Conservation (phyloP, 169 alveolate genomes). For the Plasmodium gonderi region DNA sequence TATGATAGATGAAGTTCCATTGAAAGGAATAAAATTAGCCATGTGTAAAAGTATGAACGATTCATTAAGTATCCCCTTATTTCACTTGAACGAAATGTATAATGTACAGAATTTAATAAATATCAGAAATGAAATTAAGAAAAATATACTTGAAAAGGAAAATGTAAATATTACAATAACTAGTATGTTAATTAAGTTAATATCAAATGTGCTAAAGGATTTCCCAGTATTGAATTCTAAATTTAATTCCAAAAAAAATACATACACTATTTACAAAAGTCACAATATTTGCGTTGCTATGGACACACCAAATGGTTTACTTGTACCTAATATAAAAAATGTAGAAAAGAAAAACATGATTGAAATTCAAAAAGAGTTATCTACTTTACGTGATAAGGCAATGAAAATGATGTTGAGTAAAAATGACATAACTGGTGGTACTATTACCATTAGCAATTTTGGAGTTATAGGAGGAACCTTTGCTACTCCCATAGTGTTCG, state of each 20-base stretch:
- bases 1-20: slow-evolving; percentile 19
- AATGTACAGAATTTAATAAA: slow-evolving; percentile 27
- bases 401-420: slow-evolving; percentile 81
- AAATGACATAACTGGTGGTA: slow-evolving; percentile 92
- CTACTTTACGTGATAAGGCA: slow-evolving; percentile 88
- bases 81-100: slow-evolving; percentile 50
- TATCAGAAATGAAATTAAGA: slow-evolving; percentile 32
- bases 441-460: slow-evolving; percentile 92
- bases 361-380: slow-evolving; percentile 91
- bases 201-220: slow-evolving; percentile 89
- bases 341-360: slow-evolving; percentile 89
- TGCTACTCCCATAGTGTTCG: slow-evolving; percentile 92
- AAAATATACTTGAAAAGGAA: slow-evolving; percentile 53
- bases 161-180: slow-evolving; percentile 89
- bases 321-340: slow-evolving; percentile 94
- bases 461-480: slow-evolving; percentile 96
- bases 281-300: slow-evolving; percentile 95
- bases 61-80: slow-evolving; percentile 42
- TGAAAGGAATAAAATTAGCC: slow-evolving; percentile 54
- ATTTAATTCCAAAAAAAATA: slow-evolving; percentile 80
- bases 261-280: slow-evolving; percentile 81
- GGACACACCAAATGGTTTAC: slow-evolving; percentile 93
- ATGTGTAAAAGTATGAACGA: slow-evolving; percentile 72
- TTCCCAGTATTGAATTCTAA: slow-evolving; percentile 91
- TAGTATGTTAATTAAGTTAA: slow-evolving; percentile 92